Conservation (phyloP, 2,329 filamentous ascomycete genomes). For the Teratosphaeria pseudoeucalypti region DNA sequence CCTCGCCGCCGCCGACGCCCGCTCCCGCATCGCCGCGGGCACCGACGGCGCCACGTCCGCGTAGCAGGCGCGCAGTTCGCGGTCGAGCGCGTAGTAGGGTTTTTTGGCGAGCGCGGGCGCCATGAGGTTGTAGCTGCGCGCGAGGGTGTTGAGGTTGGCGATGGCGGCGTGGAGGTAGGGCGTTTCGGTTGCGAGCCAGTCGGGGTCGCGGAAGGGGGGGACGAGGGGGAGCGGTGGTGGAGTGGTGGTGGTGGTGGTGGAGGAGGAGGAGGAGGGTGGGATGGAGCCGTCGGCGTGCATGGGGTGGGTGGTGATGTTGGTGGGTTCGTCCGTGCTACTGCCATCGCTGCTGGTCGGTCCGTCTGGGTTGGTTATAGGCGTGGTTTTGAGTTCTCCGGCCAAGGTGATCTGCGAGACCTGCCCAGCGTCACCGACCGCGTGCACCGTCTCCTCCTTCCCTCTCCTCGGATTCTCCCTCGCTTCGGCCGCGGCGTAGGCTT, state of each 20-base stretch:
- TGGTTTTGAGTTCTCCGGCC: constrained; percentile 31
- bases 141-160: constrained; percentile 64
- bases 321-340: neutral
- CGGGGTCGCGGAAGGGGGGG: constrained; percentile 60
- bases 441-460: constrained; percentile 33
- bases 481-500: constrained; percentile 68
- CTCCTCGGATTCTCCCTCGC: constrained; percentile 48
- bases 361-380: neutral
- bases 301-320: neutral
- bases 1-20: constrained; percentile 45
- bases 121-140: constrained; percentile 88
- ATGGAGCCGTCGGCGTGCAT: constrained; percentile 9
- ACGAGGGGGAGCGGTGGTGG: constrained; percentile 12
- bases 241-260: constrained; percentile 71
- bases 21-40: constrained; percentile 59
- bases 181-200: constrained; percentile 63
- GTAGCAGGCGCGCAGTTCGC: constrained; percentile 72
- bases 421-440: constrained; percentile 36
- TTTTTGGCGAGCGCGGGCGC: constrained; percentile 87
- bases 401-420: constrained; percentile 39
- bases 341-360: neutral
- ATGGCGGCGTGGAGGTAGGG: constrained; percentile 70
- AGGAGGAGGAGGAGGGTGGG: constrained; percentile 41
- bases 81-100: constrained; percentile 74
- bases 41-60: constrained; percentile 74